A percentile compares a stretch with the other conserved stretches of the same genome.
phyloP scores from a whole-genome alignment of 306 rosid genomes.

The Vachellia pachyceras region DNA sequence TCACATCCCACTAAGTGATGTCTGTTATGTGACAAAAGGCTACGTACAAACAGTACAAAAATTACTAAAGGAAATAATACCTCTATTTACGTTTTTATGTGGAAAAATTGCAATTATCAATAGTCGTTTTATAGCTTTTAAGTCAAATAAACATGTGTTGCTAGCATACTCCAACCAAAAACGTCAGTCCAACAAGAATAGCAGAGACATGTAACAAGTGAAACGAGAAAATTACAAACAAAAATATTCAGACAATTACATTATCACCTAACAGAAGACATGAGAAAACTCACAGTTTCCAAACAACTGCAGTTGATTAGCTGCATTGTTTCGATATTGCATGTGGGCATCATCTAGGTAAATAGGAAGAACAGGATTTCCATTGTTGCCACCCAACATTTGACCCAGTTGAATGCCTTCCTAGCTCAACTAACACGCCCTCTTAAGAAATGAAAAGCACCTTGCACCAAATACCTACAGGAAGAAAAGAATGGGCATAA shows the following conservation, averaged over 20 bases:
- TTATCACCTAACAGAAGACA: conserved; percentile 19
- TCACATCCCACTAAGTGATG: background rate
- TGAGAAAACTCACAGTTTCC: conserved; percentile 68
- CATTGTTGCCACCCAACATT: conserved; percentile 86
- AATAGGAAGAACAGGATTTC: conserved; percentile 71
- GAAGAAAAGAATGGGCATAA: conserved; percentile 18
- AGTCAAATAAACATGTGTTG: background rate
- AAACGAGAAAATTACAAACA: conserved; percentile 17
- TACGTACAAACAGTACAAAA: conserved; percentile 17
- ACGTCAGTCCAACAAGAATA: conserved; percentile 11
- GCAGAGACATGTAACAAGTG: background rate
- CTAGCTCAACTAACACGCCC: conserved; percentile 38
- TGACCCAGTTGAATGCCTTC: conserved; percentile 23
- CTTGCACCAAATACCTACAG: conserved; percentile 43
- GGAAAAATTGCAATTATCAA: conserved; percentile 11
- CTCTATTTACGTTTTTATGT: background rate
- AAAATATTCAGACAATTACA: background rate
- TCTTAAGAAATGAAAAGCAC: conserved; percentile 25
- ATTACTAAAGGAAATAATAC: conserved; percentile 12
- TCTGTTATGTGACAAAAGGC: background rate
- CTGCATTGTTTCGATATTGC: conserved; percentile 62
- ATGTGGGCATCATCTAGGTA: conserved; percentile 65
- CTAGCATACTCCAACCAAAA: conserved; percentile 28
- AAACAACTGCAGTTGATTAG: conserved; percentile 84
- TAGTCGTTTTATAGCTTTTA: background rate